Conservation (phyloP, 176 grass and related monocot species). For the Poa pratensis region DNA sequence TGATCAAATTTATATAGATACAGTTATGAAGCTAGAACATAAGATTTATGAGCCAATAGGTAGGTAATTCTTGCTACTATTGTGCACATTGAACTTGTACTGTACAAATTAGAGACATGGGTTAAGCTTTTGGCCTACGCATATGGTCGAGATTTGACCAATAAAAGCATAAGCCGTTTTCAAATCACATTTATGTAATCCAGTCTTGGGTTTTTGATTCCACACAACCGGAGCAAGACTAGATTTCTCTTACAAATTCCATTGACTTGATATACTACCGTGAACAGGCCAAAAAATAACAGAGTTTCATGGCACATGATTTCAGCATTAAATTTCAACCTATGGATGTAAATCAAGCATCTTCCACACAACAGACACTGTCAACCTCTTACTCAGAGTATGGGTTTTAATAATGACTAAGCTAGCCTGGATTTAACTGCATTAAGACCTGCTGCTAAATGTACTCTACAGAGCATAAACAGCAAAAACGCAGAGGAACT, state of each 20-base stretch:
- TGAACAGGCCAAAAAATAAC: conserved; percentile 5
- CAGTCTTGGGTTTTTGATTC: not conserved
- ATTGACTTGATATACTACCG: not conserved
- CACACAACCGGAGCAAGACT: conserved; percentile 8
- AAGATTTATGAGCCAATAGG: not conserved
- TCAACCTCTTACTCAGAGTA: not conserved
- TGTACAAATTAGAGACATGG: not conserved
- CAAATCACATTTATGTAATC: not conserved
- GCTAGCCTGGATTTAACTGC: not conserved
- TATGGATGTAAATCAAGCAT: not conserved
- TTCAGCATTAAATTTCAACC: not conserved
- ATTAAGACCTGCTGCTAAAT: not conserved
- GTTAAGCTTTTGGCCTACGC: not conserved
- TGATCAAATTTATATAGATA: conserved; percentile 12
- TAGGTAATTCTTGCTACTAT: not conserved
- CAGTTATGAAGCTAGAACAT: not conserved
- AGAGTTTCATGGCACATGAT: not conserved
- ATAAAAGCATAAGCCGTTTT: not conserved
- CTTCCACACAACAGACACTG: not conserved
- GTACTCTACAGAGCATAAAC: not conserved
- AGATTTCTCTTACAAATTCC: not conserved
- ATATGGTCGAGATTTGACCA: conserved; percentile 5
- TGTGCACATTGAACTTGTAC: not conserved
- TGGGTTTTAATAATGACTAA: not conserved
- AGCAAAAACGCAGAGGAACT: not conserved